phyloP scores from a whole-genome alignment of 768 basidiomycete genomes.

The Collybia sp. region DNA sequence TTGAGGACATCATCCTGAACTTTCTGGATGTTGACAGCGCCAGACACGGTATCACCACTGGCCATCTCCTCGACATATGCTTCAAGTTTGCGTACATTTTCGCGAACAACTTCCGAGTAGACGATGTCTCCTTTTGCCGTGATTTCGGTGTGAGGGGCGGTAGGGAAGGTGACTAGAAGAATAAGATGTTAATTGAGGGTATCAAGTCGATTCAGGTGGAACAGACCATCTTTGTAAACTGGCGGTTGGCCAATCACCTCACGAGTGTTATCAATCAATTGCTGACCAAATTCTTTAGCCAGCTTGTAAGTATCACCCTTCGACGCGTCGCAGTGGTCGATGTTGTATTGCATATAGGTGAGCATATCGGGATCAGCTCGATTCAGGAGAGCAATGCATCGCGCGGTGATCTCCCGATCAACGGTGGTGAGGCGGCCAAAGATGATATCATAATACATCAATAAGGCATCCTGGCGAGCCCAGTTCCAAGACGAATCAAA shows the following conservation, averaged over 20 bases:
- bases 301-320: constrained; percentile 90
- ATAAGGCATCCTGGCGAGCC: constrained; percentile 93
- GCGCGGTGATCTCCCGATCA: constrained; percentile 93
- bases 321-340: constrained; percentile 73
- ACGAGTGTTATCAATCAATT: constrained; percentile 89
- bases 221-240: constrained; percentile 90
- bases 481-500: constrained; percentile 99
- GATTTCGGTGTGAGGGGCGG: constrained; percentile 93
- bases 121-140: constrained; percentile 92
- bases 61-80: constrained; percentile 99
- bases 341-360: constrained; percentile 94
- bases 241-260: constrained; percentile 84
- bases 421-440: constrained; percentile 92
- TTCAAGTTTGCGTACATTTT: constrained; percentile 95
- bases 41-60: constrained; percentile 82
- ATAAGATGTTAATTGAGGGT: constrained; percentile 7
- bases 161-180: constrained; percentile 87
- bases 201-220: neutral
- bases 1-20: constrained; percentile 96
- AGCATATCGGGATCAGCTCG: constrained; percentile 90
- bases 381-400: constrained; percentile 97
- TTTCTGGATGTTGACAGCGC: constrained; percentile 90
- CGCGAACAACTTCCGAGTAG: constrained; percentile 91
- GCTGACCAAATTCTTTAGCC: constrained; percentile 97
- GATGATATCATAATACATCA: constrained; percentile 99